A percentile compares a stretch with the other conserved stretches of the same genome.
Conservation (phyloP, 225 moss, liverwort and hornwort genomes). For the Polytrichum commune region DNA sequence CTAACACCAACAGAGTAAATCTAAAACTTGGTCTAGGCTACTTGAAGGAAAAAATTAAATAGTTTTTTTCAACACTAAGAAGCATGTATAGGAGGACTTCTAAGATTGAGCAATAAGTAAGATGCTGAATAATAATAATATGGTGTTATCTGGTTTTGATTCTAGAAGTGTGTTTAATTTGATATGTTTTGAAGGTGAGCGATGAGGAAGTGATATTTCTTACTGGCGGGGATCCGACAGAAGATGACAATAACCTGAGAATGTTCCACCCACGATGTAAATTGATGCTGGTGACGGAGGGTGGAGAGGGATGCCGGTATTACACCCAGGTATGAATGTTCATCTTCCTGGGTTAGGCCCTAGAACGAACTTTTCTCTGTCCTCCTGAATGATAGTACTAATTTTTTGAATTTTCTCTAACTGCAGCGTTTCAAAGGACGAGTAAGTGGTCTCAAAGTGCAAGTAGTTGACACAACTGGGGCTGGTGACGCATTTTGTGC, state of each 20-base stretch:
- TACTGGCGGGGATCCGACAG: conserved; percentile 50
- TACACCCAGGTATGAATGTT: conserved; percentile 40
- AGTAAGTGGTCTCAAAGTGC: conserved; percentile 45
- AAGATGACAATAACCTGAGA: conserved; percentile 55
- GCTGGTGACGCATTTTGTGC: conserved; percentile 58
- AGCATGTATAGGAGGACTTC: too few relatives aligned
- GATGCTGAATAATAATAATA: too few relatives aligned
- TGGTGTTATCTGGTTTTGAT: conserved; percentile 6
- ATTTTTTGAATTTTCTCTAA: not conserved
- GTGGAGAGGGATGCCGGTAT: conserved; percentile 58
- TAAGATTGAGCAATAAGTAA: too few relatives aligned
- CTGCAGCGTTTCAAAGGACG: conserved; percentile 41
- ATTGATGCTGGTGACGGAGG: conserved; percentile 57
- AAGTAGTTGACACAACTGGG: conserved; percentile 53
- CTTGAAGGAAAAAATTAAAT: not conserved
- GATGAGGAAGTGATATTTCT: conserved; percentile 58
- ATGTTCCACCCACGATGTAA: conserved; percentile 62
- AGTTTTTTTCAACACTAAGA: too few relatives aligned
- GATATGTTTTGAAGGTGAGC: conserved; percentile 35
- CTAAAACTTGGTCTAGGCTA: not conserved
- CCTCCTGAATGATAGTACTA: too few relatives aligned
- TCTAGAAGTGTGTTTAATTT: conserved; percentile 14
- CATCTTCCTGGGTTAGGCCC: too few relatives aligned
- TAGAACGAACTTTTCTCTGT: too few relatives aligned
- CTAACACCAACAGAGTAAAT: too few relatives aligned